phyloP scores from a whole-genome alignment of 345 rosid genomes.

The rapeseed (Brassica napus) region DNA sequence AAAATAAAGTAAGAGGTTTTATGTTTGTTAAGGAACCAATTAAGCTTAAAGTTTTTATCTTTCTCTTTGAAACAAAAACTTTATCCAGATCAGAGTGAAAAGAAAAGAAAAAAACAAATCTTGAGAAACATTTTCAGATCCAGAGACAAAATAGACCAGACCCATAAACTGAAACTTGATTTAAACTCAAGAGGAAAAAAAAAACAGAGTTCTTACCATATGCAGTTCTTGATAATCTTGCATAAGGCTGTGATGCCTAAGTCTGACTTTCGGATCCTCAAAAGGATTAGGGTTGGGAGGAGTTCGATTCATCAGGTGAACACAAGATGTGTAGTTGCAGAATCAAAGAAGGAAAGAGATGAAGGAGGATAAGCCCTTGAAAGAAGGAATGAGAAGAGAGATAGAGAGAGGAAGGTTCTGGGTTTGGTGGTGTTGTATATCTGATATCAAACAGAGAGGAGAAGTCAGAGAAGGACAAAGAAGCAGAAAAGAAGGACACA shows the following conservation, averaged over 20 bases:
- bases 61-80: neutral
- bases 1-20: neutral
- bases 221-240: constrained; percentile 62
- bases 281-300: constrained; percentile 5
- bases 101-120: neutral
- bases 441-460: constrained; percentile 28
- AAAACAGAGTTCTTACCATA: constrained; percentile 45
- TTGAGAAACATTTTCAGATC: constrained; percentile 44
- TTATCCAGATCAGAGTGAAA: constrained; percentile 19
- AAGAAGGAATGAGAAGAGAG: neutral
- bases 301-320: constrained; percentile 48
- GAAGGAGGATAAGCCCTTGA: neutral
- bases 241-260: constrained; percentile 60
- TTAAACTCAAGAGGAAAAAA: neutral
- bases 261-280: constrained; percentile 51
- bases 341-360: constrained; percentile 12
- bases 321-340: constrained; percentile 6
- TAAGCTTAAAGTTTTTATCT: constrained; percentile 3
- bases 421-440: constrained; percentile 33
- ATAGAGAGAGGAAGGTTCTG: constrained; percentile 30
- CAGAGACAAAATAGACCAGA: constrained; percentile 27
- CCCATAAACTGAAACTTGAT: constrained; percentile 23
- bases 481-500: constrained; percentile 45
- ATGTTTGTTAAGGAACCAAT: constrained; percentile 23
- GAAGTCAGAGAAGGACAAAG: constrained; percentile 45